Evolutionary conservation across 306 rosid genomes (phyloP).

Genomic region (Abrus pulchellus): DNA sequence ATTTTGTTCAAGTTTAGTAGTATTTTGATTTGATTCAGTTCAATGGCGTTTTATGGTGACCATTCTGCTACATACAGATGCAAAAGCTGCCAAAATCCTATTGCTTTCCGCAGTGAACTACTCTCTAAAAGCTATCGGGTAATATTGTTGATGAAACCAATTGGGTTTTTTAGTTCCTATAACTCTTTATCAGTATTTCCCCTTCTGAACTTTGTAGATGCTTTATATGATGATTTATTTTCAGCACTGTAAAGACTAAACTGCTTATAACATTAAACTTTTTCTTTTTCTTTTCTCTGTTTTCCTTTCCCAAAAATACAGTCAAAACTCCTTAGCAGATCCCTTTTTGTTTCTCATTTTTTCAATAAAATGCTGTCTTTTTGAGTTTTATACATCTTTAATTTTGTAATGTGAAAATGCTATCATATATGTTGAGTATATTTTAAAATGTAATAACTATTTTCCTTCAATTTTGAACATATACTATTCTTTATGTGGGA

Average conservation of each 20-base stretch:
- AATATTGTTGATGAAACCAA: not conserved
- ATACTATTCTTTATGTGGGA: not conserved
- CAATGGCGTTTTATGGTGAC: slow-evolving; percentile 28
- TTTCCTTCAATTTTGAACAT: too few species aligned
- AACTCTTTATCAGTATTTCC: not conserved
- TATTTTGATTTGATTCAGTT: not conserved
- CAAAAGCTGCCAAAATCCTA: slow-evolving; percentile 48
- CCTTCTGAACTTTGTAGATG: not conserved
- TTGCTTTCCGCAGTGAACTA: slow-evolving; percentile 46
- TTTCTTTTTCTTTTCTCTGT: not conserved
- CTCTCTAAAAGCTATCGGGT: slow-evolving; percentile 42
- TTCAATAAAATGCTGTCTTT: too few species aligned
- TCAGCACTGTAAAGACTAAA: not conserved
- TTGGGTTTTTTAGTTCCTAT: not conserved
- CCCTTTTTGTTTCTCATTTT: too few species aligned
- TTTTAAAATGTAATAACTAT: too few species aligned
- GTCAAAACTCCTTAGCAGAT: too few species aligned
- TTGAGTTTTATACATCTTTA: too few species aligned
- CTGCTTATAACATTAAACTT: not conserved
- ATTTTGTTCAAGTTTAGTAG: not conserved
- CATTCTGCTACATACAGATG: slow-evolving; percentile 37
- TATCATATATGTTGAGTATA: not conserved
- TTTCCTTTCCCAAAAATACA: not conserved
- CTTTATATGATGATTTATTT: not conserved
- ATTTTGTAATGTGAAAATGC: not conserved